Conservation (phyloP, 257 asterid species). For the Plantago elongata region DNA sequence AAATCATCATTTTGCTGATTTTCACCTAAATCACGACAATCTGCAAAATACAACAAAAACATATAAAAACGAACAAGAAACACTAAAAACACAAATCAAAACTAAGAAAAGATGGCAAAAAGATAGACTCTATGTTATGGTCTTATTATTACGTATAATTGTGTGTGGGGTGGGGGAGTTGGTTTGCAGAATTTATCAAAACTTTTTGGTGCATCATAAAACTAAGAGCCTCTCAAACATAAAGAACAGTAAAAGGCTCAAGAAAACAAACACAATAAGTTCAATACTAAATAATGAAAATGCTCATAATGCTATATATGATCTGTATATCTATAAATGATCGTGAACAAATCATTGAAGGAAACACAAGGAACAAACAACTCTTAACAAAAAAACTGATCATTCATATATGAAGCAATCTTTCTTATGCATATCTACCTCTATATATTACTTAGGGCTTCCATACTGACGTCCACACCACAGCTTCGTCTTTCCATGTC, state of each 20-base stretch:
- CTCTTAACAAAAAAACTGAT: conserved; percentile 33
- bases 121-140: no score
- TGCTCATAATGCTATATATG: not conserved
- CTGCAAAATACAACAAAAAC: no score
- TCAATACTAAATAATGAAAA: no score
- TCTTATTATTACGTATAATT: no score
- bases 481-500: conserved; percentile 81
- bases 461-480: conserved; percentile 91
- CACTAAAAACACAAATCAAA: no score
- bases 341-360: not conserved
- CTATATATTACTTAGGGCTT: conserved; percentile 34
- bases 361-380: conserved; percentile 28
- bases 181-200: no score
- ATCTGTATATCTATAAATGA: not conserved
- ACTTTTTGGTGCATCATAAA: not conserved
- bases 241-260: not conserved
- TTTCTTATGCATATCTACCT: not conserved
- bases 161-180: no score
- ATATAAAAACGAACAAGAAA: no score
- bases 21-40: no score
- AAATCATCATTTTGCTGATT: no score
- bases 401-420: conserved; percentile 20
- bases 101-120: no score
- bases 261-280: no score
- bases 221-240: not conserved